Conservation (phyloP, 1,284 basidiomycete species). For the Schizophyllum commune region DNA sequence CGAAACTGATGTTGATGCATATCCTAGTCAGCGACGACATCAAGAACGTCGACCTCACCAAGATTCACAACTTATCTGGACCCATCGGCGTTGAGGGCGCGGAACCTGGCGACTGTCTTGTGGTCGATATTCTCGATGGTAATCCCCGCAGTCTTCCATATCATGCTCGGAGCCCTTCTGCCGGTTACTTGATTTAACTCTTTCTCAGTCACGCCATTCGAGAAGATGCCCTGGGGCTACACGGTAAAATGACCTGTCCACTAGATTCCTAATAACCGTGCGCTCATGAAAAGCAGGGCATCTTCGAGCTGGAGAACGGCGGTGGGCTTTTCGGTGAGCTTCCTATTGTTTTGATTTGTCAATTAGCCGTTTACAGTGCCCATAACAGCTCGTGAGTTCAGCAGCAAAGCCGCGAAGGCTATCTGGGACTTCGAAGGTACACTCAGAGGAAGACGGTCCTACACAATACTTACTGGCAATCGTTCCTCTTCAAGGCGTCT, state of each 20-base stretch:
- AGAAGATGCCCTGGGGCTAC: constrained; percentile 78
- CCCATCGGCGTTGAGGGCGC: constrained; percentile 70
- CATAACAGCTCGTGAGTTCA: constrained; percentile 51
- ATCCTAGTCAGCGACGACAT: constrained; percentile 57
- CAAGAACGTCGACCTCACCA: constrained; percentile 54
- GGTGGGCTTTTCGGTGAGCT: constrained; percentile 63
- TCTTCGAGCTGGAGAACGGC: constrained; percentile 68
- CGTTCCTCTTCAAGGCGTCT: constrained; percentile 46
- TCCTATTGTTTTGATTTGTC: neutral
- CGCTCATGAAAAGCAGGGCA: constrained; percentile 37
- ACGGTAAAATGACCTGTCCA: constrained; percentile 47
- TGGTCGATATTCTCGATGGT: constrained; percentile 69
- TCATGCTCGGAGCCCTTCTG: too few species aligned
- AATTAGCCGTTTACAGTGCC: neutral
- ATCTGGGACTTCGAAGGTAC: constrained; percentile 73
- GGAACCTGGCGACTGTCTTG: constrained; percentile 72
- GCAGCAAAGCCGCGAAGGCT: constrained; percentile 66
- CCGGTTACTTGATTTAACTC: neutral
- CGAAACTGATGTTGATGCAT: neutral
- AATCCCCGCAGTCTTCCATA: too few species aligned
- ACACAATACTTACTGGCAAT: neutral
- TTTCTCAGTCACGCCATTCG: constrained; percentile 46
- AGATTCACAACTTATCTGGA: constrained; percentile 69
- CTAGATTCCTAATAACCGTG: too few species aligned
- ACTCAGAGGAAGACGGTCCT: too few species aligned